These are phyloP conservation scores for Phalaenopsis aphrodite DNA, from an alignment of 106 monocot genomes.

Conservation along the genomic window DNA sequence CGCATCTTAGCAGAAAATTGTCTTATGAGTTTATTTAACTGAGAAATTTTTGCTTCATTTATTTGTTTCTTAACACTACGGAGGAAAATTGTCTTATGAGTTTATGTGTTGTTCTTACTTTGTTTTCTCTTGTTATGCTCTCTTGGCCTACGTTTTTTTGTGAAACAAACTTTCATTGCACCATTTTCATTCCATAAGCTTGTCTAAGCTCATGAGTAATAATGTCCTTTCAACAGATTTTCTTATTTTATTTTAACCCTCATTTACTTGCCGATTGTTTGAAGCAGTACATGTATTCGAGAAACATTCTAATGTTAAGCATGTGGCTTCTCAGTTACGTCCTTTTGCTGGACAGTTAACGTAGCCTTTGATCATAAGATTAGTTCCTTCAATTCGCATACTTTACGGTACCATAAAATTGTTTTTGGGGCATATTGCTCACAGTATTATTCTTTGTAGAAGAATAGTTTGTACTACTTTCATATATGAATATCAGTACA, in stretches of 20 bases:
- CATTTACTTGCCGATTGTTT: not conserved
- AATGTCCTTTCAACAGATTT: not conserved
- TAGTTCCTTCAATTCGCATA: not conserved
- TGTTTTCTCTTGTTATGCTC: not conserved
- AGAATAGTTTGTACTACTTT: not conserved
- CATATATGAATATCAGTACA: not conserved
- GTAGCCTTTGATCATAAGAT: not conserved
- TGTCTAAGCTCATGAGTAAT: not conserved
- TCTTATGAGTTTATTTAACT: not conserved
- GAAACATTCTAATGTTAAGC: not conserved
- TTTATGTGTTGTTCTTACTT: not conserved
- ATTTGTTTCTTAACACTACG: not conserved
- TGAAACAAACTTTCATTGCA: not conserved
- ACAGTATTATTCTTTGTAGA: no score
- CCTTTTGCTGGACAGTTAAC: not conserved
- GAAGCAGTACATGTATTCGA: not conserved
- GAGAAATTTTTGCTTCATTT: not conserved
- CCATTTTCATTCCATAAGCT: not conserved
- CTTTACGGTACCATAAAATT: not conserved
- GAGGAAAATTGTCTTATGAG: not conserved
- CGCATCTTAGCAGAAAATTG: not conserved
- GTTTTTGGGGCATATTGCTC: not conserved
- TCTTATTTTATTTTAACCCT: no score
- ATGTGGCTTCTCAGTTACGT: not conserved
- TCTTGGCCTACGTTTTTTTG: not conserved